phyloP scores from a whole-genome alignment of 83 land plant species.

The Larix sibirica region DNA sequence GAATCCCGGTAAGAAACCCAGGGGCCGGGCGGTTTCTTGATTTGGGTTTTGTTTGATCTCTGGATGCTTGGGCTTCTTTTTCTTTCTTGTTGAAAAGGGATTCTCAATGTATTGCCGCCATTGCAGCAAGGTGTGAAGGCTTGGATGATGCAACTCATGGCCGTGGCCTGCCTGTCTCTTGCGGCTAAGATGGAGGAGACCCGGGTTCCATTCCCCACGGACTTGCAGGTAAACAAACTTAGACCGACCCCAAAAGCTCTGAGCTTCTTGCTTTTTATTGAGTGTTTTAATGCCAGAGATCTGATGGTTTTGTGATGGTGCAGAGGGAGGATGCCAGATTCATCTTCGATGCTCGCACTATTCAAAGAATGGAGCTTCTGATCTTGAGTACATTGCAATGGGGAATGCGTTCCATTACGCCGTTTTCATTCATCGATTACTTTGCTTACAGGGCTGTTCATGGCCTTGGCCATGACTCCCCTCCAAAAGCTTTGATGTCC shows the following conservation, averaged over 20 bases:
- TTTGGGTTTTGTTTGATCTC: neutral
- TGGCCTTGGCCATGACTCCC: neutral
- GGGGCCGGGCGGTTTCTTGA: neutral
- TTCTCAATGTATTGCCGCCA: conserved; percentile 1
- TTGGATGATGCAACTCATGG: conserved; percentile 42
- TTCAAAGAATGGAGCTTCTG: conserved; percentile 67
- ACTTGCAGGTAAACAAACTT: conserved; percentile 38
- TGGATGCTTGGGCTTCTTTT: conserved; percentile 7
- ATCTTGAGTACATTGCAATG: conserved; percentile 59
- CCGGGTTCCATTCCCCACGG: conserved; percentile 26
- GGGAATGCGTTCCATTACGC: conserved; percentile 61
- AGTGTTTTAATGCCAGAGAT: neutral
- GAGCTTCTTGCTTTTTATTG: neutral
- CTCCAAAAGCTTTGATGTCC: conserved; percentile 24
- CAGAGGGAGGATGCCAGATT: conserved; percentile 30
- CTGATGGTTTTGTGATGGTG: neutral
- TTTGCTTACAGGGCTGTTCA: conserved; percentile 19
- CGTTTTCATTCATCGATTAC: conserved; percentile 55
- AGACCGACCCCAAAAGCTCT: neutral
- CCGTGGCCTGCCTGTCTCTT: conserved; percentile 51
- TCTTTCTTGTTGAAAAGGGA: neutral
- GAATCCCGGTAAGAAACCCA: conserved; percentile 40
- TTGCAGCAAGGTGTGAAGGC: conserved; percentile 37
- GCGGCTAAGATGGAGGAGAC: conserved; percentile 55
- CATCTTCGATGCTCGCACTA: conserved; percentile 60